phyloP scores from a whole-genome alignment of 352 stramenopile genomes.

The Pythium utonaiense region DNA sequence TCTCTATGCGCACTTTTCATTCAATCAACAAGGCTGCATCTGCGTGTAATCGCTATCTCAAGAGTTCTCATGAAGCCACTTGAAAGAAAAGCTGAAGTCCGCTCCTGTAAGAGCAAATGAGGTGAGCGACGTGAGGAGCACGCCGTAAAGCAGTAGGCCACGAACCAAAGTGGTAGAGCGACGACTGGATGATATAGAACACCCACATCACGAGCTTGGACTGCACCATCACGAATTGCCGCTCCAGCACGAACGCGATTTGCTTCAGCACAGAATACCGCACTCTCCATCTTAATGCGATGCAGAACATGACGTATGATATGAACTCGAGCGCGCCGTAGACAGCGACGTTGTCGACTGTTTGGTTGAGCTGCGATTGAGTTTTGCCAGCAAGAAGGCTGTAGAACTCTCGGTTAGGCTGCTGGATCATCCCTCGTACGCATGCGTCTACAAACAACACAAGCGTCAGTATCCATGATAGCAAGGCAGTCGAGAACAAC shows the following conservation, averaged over 20 bases:
- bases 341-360: constrained; percentile 9
- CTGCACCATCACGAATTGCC: constrained; percentile 8
- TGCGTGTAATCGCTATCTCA: no score
- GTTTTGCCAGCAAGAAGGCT: constrained; percentile 15
- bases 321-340: constrained; percentile 20
- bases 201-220: constrained; percentile 23
- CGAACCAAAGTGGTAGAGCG: constrained; percentile 17
- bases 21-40: no score
- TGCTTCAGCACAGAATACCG: constrained; percentile 16
- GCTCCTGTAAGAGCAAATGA: no score
- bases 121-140: no score
- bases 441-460: no score
- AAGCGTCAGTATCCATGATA: no score
- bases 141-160: no score
- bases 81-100: not conserved
- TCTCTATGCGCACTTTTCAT: no score
- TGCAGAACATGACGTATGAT: constrained; percentile 1
- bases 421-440: constrained; percentile 19
- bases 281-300: constrained; percentile 16
- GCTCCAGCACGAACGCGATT: constrained; percentile 19
- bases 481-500: no score
- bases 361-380: not conserved
- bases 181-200: constrained; percentile 18
- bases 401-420: constrained; percentile 29
- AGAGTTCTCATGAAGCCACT: not conserved